Base-by-base conservation (phyloP, 2,329 filamentous ascomycete species). In the Didymella exigua region DNA sequence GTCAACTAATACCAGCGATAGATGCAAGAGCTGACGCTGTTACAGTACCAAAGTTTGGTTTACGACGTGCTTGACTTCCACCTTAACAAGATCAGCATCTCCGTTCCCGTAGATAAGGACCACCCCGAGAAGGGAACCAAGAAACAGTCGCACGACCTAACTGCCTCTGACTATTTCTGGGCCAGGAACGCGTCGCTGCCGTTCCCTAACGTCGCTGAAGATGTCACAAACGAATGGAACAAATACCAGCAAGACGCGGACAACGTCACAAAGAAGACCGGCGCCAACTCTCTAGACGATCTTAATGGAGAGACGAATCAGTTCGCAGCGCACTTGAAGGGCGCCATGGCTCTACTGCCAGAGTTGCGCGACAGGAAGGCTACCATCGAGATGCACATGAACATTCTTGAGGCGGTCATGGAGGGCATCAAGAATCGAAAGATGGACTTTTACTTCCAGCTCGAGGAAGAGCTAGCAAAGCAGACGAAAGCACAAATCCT, bases 181-280 rank as follows among this genome's bases (percentile, higher is more conserved):
- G 85, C 88, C 58, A 91, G 91, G 73, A 98, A 99, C 73, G 91
- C 95, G 1, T 86, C 89, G 7, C 82, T 91, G 18, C 93, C 95
- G 1, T 98, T 99, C 68, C 95, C 93, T 1, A 91, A 97, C 67
- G 95, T 97, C 3, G 95, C 95, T 1, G 95, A 98, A 75, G 91
- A 97, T 65, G 97, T 97, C 56, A 93, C 98, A 72, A 87, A 89
- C 9, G 93, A 99, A 73, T 83, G 98, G 71, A 93, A 90, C 49
- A 89, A 91, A 61, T 99, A 98, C 77, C 96, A 96, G 76, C 91
- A 97, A 60, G 95, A 99, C 68, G 93, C 93, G 2, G 90, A 89
- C 49, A 92, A 96, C 18, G 89, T 99, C 54, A 99, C 93, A 1
- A 95, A 89, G 75, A 98, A 96, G 79, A 97, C 95, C 0, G 95